Conservation (phyloP, 192 early-diverging fungal species). For the Ambispora gerdemannii region DNA sequence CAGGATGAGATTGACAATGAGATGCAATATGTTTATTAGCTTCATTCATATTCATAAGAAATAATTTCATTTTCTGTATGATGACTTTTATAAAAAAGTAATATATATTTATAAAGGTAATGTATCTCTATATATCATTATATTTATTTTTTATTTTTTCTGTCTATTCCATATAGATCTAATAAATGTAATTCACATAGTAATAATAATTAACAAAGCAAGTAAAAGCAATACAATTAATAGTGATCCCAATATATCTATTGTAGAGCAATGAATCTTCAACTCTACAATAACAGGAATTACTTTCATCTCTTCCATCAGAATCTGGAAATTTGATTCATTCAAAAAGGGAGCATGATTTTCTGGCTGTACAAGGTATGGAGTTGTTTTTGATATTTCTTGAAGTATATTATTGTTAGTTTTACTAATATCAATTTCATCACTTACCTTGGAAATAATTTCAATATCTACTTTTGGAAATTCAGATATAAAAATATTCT, state of each 20-base stretch:
- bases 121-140: too few relatives aligned
- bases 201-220: not conserved
- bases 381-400: not conserved
- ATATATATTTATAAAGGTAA: too few relatives aligned
- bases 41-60: too few relatives aligned
- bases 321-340: not conserved
- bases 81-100: too few relatives aligned
- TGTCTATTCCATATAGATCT: not conserved
- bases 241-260: too few relatives aligned
- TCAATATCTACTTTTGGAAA: not conserved
- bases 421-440: too few relatives aligned
- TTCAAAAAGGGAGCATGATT: not conserved
- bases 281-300: not conserved
- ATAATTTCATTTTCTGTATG: too few relatives aligned
- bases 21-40: too few relatives aligned
- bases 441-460: not conserved
- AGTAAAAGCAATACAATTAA: not conserved
- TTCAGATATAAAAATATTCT: not conserved
- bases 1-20: too few relatives aligned
- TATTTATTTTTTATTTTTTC: too few relatives aligned
- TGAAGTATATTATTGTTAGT: too few relatives aligned
- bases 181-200: not conserved
- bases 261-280: too few relatives aligned
- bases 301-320: not conserved
- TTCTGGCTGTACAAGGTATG: conserved; percentile 6